Evolutionary conservation across 805 yeast genomes (phyloP), one percentile per base, ranked within the genome.

Genomic region (Lachancea lanzarotensis): DNA sequence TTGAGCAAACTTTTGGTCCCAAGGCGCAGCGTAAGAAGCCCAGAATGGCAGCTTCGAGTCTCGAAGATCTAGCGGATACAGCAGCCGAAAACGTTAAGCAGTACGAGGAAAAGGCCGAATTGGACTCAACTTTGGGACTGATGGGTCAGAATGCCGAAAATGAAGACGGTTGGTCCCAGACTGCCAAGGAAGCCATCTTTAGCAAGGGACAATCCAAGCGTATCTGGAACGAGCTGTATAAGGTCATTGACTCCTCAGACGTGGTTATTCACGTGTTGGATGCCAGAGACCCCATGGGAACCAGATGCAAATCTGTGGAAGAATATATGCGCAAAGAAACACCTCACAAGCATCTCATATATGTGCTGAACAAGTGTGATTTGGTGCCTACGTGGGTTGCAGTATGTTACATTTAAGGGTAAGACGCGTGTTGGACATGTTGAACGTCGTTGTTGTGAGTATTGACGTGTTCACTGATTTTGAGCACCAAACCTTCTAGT

Each of bases 301-400:
- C 98, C 9, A 78, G 98, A 56, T 91, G 98, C 74, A 82, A 75
- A 56, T 77, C 95, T 2, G 96, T 91, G 45, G 97, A 93, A 67
- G 89, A 88, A 59, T 90, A 88, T 63, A 87, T 91, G 65, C 79
- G 76, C 56, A 91, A 86, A 53, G 98, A 91, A 69, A 89, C 95
- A 61, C 87, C 98, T 12, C 98, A 93, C 65, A 91, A 91, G 70
- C 98, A 93, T 74, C 74, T 91, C 71, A 84, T 91, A 54, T 90
- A 84, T 63, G 96, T 93, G 46, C 72, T 91, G 69, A 91, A 91
- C 78, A 91, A 91, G 75, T 90, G 97, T 78, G 98, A 91, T 74
- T 79, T 91, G 60, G 96, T 91, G 42, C 98, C 98, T 52, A 91
- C 96, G 38, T 91, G 98, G 97, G 97, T 88, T 60, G 97, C 98